Conservation (phyloP, 108 stramenopile genomes). For the Nitzschia inconspicua region DNA sequence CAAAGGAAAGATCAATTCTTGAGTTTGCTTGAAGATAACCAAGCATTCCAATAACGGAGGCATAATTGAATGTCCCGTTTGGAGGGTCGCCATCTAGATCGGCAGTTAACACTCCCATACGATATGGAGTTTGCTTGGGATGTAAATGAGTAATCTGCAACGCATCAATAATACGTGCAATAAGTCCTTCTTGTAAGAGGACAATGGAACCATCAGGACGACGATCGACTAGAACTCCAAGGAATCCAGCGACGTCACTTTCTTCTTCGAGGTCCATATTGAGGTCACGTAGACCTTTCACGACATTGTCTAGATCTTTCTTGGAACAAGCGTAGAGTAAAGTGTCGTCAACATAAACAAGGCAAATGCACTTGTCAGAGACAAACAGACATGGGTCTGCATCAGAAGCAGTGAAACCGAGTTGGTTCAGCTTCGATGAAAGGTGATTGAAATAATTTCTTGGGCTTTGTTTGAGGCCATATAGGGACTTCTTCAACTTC, state of each 20-base stretch:
- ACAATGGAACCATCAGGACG: slow-evolving; percentile 10
- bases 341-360: slow-evolving; percentile 15
- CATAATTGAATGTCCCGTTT: slow-evolving; percentile 20
- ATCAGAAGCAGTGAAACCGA: slow-evolving; percentile 21
- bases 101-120: not conserved
- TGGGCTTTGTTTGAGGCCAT: slow-evolving; percentile 27
- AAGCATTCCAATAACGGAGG: slow-evolving; percentile 30
- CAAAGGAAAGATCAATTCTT: slow-evolving; percentile 25
- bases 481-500: slow-evolving; percentile 24
- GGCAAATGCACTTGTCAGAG: slow-evolving; percentile 16
- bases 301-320: slow-evolving; percentile 8
- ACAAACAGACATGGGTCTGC: slow-evolving; percentile 47
- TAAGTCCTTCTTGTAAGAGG: slow-evolving; percentile 36
- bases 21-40: slow-evolving; percentile 20
- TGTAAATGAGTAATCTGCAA: not conserved
- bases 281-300: slow-evolving; percentile 6
- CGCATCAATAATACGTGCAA: slow-evolving; percentile 31
- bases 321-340: not conserved
- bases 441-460: slow-evolving; percentile 32
- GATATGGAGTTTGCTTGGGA: not conserved
- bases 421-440: not conserved
- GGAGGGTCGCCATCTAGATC: not conserved
- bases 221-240: slow-evolving; percentile 37
- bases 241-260: slow-evolving; percentile 36
- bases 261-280: slow-evolving; percentile 16